These are phyloP conservation scores for Penicillium subrubescens DNA, from an alignment of 495 filamentous ascomycete species.

Conservation along the genomic window DNA sequence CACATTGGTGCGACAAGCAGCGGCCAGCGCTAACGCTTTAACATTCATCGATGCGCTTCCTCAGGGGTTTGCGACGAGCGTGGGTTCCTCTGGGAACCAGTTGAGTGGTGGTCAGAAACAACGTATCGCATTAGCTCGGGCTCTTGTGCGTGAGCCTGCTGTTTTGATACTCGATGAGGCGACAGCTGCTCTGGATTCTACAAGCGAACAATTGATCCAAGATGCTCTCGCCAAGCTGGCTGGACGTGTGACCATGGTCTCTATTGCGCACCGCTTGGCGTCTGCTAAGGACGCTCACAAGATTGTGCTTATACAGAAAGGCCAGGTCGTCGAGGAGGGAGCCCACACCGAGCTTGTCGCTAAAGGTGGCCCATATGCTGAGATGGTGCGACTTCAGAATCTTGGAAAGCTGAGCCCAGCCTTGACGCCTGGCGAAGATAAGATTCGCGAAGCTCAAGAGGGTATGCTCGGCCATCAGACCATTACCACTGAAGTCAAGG, in stretches of 20 bases:
- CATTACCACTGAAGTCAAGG: slow-evolving; percentile 18
- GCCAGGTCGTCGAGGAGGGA: slow-evolving; percentile 54
- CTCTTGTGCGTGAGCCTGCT: slow-evolving; percentile 70
- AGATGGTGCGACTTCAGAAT: slow-evolving; percentile 41
- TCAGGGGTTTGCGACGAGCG: slow-evolving; percentile 49
- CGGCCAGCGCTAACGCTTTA: slow-evolving; percentile 39
- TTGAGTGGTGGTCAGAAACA: slow-evolving; percentile 66
- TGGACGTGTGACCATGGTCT: slow-evolving; percentile 39
- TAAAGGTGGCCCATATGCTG: slow-evolving; percentile 42
- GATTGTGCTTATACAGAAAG: slow-evolving; percentile 55
- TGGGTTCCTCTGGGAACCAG: slow-evolving; percentile 55
- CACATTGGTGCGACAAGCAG: slow-evolving; percentile 40
- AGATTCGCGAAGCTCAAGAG: slow-evolving; percentile 17
- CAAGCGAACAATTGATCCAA: slow-evolving; percentile 52
- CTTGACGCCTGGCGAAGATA: slow-evolving; percentile 5
- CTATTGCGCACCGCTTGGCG: slow-evolving; percentile 44
- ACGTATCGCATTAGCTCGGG: slow-evolving; percentile 64
- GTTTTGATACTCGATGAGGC: slow-evolving; percentile 82
- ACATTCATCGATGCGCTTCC: slow-evolving; percentile 50
- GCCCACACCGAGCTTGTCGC: slow-evolving; percentile 41
- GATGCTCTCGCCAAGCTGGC: slow-evolving; percentile 44
- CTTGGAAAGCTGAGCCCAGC: slow-evolving; percentile 25
- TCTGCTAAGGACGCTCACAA: slow-evolving; percentile 61
- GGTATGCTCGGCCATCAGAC: not conserved
- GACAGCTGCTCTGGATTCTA: slow-evolving; percentile 58